Conservation (phyloP, 805 yeast genomes). For the Wickerhamiella bombiphila region DNA sequence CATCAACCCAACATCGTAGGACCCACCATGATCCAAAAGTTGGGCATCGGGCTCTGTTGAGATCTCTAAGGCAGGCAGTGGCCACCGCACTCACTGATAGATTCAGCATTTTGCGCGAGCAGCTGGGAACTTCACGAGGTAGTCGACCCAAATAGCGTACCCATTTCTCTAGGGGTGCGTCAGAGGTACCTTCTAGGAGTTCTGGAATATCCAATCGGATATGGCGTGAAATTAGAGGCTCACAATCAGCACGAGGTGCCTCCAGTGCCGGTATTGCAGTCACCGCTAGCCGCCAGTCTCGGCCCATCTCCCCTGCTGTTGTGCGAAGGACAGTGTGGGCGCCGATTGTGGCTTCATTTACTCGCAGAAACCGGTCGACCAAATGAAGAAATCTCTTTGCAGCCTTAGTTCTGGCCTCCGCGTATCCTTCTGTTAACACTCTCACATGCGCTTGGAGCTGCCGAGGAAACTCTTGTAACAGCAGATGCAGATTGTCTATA, state of each 20-base stretch:
- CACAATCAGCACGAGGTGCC: constrained; percentile 22
- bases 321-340: constrained; percentile 35
- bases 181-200: constrained; percentile 11
- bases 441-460: constrained; percentile 16
- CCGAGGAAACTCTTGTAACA: constrained; percentile 36
- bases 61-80: constrained; percentile 11
- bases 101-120: neutral
- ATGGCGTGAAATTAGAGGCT: neutral
- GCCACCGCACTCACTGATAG: constrained; percentile 27
- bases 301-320: constrained; percentile 32
- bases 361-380: constrained; percentile 39
- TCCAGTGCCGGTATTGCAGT: constrained; percentile 35
- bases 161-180: constrained; percentile 17
- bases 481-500: constrained; percentile 37
- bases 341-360: constrained; percentile 37
- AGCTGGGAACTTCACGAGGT: constrained; percentile 30
- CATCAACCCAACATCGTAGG: constrained; percentile 61
- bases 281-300: constrained; percentile 46
- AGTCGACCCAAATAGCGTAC: constrained; percentile 29
- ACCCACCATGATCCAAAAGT: constrained; percentile 67
- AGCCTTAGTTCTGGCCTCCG: constrained; percentile 36
- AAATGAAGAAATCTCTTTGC: constrained; percentile 42
- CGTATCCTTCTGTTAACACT: constrained; percentile 36
- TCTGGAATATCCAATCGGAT: constrained; percentile 18
- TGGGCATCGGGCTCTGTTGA: constrained; percentile 39